These are phyloP conservation scores for Stemphylium beticola DNA, from an alignment of 2,329 filamentous ascomycete genomes.

Conservation along the genomic window DNA sequence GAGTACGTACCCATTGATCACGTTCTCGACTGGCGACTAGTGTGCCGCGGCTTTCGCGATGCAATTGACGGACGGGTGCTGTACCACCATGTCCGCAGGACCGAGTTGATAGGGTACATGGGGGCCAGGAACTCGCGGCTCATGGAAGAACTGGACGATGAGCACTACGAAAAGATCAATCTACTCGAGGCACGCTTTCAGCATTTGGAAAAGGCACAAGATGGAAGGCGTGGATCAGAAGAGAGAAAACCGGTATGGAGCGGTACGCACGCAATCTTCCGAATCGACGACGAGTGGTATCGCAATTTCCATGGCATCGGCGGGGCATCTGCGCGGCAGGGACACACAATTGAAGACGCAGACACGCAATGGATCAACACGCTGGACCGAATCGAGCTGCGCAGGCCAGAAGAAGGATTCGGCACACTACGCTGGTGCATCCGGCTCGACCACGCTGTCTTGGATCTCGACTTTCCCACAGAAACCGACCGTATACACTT, in stretches of 20 bases:
- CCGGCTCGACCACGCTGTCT: slow-evolving; percentile 31
- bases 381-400: slow-evolving; percentile 14
- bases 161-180: slow-evolving; percentile 24
- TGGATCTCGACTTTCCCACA: slow-evolving; percentile 30
- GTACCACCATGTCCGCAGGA: slow-evolving; percentile 30
- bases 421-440: slow-evolving; percentile 36
- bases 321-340: neutral
- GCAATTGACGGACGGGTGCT: slow-evolving; percentile 39
- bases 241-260: slow-evolving; percentile 22
- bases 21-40: slow-evolving; percentile 35
- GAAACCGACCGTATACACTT: slow-evolving; percentile 9
- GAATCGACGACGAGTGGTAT: slow-evolving; percentile 30
- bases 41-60: slow-evolving; percentile 41
- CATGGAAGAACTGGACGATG: slow-evolving; percentile 13
- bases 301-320: slow-evolving; percentile 2
- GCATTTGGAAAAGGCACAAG: neutral
- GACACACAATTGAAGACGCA: slow-evolving; percentile 1
- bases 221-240: neutral
- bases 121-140: slow-evolving; percentile 6
- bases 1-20: slow-evolving; percentile 36
- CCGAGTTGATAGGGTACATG: slow-evolving; percentile 31
- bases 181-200: slow-evolving; percentile 24
- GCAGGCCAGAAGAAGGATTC: slow-evolving; percentile 14
- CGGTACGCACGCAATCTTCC: slow-evolving; percentile 28
- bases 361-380: slow-evolving; percentile 2